Conservation (phyloP, 148 eudicot genomes). For the Spergularia bocconei region DNA sequence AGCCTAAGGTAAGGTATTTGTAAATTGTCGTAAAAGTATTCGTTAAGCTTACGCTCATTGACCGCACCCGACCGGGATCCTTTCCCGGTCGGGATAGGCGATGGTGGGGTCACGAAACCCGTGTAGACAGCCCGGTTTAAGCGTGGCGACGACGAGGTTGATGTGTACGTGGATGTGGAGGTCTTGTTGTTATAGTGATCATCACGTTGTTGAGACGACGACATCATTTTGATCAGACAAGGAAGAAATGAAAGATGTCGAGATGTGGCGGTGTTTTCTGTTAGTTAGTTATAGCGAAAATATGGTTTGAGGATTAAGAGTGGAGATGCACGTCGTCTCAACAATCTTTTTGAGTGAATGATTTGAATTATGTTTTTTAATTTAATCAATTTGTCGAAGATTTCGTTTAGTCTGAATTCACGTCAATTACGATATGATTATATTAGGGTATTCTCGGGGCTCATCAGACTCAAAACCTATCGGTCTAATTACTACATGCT, state of each 20-base stretch:
- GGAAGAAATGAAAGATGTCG: background rate
- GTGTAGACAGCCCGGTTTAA: background rate
- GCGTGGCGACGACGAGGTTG: background rate
- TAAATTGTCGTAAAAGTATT: constrained; percentile 36
- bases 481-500: no score
- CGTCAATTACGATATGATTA: no score
- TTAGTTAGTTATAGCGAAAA: background rate
- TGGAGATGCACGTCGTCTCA: constrained; percentile 20
- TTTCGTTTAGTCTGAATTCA: no score
- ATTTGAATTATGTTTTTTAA: no score
- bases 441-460: no score
- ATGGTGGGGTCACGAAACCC: constrained; percentile 44
- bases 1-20: constrained; percentile 58
- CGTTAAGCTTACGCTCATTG: constrained; percentile 38
- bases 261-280: constrained; percentile 10
- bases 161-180: background rate
- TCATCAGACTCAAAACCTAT: no score
- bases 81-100: constrained; percentile 69
- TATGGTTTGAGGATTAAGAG: constrained; percentile 20
- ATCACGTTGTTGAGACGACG: no score
- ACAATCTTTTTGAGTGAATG: background rate
- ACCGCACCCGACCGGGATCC: constrained; percentile 51
- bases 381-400: no score
- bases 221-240: background rate
- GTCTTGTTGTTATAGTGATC: background rate